Base-by-base conservation (phyloP, 1,139 yeast genomes). In the Zhuliangozyma blackwelliae region DNA sequence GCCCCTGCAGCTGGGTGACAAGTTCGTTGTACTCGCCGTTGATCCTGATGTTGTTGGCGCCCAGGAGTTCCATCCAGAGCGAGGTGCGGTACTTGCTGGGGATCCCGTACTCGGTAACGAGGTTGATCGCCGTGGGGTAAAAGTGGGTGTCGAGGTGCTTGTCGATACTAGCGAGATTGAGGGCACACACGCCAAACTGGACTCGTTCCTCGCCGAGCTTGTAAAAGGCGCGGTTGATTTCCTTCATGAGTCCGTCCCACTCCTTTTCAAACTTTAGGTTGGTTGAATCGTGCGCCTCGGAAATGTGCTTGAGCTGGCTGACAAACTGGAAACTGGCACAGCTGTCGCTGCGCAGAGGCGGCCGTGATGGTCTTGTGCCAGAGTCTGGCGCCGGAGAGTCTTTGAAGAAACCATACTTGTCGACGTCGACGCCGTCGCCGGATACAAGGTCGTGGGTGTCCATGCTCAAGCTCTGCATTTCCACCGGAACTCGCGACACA, bases 21-120 rank as follows among this genome's bases (percentile, higher is more conserved):
- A 62, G 41, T 25, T 57, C 55, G 13, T 68, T 69, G 47, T 72
- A 78, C 34, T 73, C 75, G 0, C 80, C 79, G 5, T 80, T 77
- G 4, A 68, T 67, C 36, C 61, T 60, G 5, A 72, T 45, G 35
- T 61, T 58, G 40, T 64, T 63, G 0, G 80, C 77, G 0, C 82
- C 82, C 1, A 75, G 67, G 25, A 79, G 60, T 43, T 77, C 80
- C 12, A 69, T 56, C 84, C 83, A 77, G 13, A 77, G 58, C 32
- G 61, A 57, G 23, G 75, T 61, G 8, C 82, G 57, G 40, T 72
- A 65, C 13, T 66, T 67, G 31, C 68, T 57, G 0, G 82, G 79
- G 1, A 78, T 66, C 0, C 84, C 71, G 26, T 45, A 71, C 23
- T 62, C 59, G 25, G 57, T 53, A 1, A 74, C 67, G 25, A 77